Evolutionary conservation across 345 rosid genomes (phyloP), one percentile per base, ranked within the genome.

Genomic region (Leavenworthia alabamica): DNA sequence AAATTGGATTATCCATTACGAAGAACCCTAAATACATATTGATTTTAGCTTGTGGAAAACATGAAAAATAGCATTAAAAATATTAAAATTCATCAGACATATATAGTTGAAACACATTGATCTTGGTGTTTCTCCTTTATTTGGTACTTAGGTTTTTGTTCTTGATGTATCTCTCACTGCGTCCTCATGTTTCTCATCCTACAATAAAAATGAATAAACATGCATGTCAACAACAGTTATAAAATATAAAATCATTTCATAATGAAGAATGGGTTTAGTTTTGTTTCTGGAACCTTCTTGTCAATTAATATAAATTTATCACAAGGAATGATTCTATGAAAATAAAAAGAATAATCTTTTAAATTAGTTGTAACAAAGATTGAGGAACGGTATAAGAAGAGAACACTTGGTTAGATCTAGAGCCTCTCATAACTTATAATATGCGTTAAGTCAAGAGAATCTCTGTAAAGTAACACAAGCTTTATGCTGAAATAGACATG

Each of bases 121-220:
- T 51, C 26, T 45, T 12, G 40, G 50, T 50, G 43, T 13, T 60
- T 69, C 63, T 47, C 56, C 57, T 59, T 77, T 70, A 59, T 58
- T 70, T 54, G 35, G n/a, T n/a, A 44, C 29, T 55, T 42, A 47
- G 24, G 40, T 31, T 26, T 31, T 56, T 26, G 3, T 44, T 4
- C 35, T 52, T 47, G 11, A 40, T 41, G 41, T 52, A n/a, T n/a
- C n/a, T n/a, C 54, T 79, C 62, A 77, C 47, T 48, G 64, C 44
- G 74, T 56, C 80, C 75, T 77, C 75, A 75, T 37, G 76, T 79
- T 79, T 60, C 74, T 80, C 85, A 77, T 67, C 83, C 92, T 81
- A 82, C 57, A 45, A 54, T 2, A 22, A 56, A n/a, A n/a, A 10
- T 16, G 6, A 16, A 17, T 15, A 3, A 17, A 20, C 23, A 17